Evolutionary conservation across 2,329 filamentous ascomycete genomes (phyloP), one percentile per base, ranked within the genome.

Genomic region (Xylaria sp.): DNA sequence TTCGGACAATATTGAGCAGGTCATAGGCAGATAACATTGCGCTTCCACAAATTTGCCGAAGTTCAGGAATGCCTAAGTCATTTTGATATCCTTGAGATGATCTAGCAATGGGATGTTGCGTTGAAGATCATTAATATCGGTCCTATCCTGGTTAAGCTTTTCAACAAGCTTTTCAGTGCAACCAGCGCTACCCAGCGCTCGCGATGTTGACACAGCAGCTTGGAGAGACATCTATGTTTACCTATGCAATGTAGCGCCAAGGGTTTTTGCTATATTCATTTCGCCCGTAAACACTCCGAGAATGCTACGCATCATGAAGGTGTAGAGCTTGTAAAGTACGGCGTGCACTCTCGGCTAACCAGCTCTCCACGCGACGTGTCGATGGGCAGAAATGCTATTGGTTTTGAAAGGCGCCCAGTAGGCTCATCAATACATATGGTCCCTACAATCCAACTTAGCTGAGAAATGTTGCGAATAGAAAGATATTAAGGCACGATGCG

Each of bases 101-200:
- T 45, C 15, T 19, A 43, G 2, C 12, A 42, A 47, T 14, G 31
- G 46, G n/a, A n/a, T n/a, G n/a, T n/a, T n/a, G n/a, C n/a, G 15
- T 50, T 37, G 61, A 35, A 40, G 35, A 17, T 40, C 21, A n/a
- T 40, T 38, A 21, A 35, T 46, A 49, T 54, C 47, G 50, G 53
- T 38, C n/a, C n/a, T n/a, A n/a, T n/a, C 37, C 21, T 35, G 25
- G 58, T 66, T 67, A 72, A 72, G 70, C 70, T 70, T 65, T 65
- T 69, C 60, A 64, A 70, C 64, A 72, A 72, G 70, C 69, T 72
- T 71, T 71, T 58, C 61, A 51, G 63, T 60, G 58, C 54, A 66
- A 62, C 67, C 67, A 55, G 63, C 31, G 55, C 65, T 66, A 65
- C 43, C 19, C 21, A 17, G 47, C n/a, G 19, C 40, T 42, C 31